A percentile compares a stretch with the other conserved stretches of the same genome.
phyloP scores from a whole-genome alignment of 192 early-diverging fungal genomes.

The Chytriomyces sp. region DNA sequence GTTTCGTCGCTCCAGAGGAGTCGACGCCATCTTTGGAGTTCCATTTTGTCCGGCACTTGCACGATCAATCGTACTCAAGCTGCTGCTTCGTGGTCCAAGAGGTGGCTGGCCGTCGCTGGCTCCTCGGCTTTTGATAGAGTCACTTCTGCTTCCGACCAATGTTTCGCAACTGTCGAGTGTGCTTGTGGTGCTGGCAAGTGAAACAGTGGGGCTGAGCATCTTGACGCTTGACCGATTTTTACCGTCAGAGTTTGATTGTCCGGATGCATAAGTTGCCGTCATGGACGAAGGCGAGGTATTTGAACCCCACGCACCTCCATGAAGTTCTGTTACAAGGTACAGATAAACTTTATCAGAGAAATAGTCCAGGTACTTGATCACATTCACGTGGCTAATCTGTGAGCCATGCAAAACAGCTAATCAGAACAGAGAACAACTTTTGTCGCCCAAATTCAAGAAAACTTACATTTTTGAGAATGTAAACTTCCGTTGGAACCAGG shows the following conservation, averaged over 20 bases:
- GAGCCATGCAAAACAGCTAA: slow-evolving; percentile 8
- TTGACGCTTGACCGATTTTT: not conserved
- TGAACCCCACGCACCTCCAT: slow-evolving; percentile 46
- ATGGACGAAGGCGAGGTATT: not conserved
- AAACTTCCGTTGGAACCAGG: slow-evolving; percentile 57
- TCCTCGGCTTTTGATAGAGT: too few species aligned
- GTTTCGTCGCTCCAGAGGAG: slow-evolving; percentile 53
- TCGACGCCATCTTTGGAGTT: not conserved
- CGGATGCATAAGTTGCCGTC: not conserved
- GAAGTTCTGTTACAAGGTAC: slow-evolving; percentile 57
- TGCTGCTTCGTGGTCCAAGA: not conserved
- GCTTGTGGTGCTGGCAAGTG: slow-evolving; percentile 10
- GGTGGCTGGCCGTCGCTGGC: too few species aligned
- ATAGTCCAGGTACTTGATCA: slow-evolving; percentile 63
- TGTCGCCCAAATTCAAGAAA: not conserved
- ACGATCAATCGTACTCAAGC: not conserved
- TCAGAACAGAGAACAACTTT: not conserved
- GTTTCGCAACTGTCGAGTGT: slow-evolving; percentile 16
- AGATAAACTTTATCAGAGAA: slow-evolving; percentile 49
- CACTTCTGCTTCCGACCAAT: not conserved
- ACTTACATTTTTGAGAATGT: slow-evolving; percentile 34
- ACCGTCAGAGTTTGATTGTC: too few species aligned
- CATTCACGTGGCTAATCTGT: slow-evolving; percentile 59
- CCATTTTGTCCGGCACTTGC: not conserved
- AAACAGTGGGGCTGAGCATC: not conserved